Percentiles rank a stretch among this genome's conserved stretches.
phyloP scores from a whole-genome alignment of 2,329 filamentous ascomycete species.

The Talaromyces rugulosus region DNA sequence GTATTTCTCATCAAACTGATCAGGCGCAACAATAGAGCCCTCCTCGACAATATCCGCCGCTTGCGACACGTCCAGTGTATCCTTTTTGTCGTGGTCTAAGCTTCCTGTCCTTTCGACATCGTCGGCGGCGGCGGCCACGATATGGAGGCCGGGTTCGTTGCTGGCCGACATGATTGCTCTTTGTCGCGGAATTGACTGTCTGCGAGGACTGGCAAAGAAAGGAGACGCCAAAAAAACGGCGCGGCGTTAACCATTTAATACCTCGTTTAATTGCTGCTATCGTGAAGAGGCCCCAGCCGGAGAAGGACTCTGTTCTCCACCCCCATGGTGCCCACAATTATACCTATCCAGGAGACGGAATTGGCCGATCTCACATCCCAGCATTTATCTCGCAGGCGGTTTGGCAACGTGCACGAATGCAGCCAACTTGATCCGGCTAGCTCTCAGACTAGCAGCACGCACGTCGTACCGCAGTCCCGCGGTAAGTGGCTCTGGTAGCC shows the following conservation, averaged over 20 bases:
- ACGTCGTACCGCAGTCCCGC: neutral
- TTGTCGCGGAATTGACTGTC: neutral
- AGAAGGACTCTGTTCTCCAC: neutral
- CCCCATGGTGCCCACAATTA: neutral
- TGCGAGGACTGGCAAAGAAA: neutral
- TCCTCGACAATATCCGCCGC: conserved; percentile 13
- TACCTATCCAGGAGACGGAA: neutral
- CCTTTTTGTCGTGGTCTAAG: neutral
- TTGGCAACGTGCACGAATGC: neutral
- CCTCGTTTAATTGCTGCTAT: neutral
- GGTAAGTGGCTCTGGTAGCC: neutral
- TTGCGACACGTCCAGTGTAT: neutral
- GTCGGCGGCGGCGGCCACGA: neutral
- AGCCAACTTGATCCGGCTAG: neutral
- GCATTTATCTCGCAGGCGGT: neutral
- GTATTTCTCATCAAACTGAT: conserved; percentile 52
- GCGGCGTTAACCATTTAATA: neutral
- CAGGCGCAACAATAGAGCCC: conserved; percentile 46
- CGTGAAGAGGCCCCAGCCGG: neutral
- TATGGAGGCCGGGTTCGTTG: neutral
- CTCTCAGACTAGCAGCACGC: neutral
- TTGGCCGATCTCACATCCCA: neutral
- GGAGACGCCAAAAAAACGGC: neutral
- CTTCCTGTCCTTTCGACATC: neutral
- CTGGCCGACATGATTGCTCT: neutral